These are phyloP conservation scores for Plasmodium cynomolgi DNA, from an alignment of 169 alveolate species.

Conservation along the genomic window DNA sequence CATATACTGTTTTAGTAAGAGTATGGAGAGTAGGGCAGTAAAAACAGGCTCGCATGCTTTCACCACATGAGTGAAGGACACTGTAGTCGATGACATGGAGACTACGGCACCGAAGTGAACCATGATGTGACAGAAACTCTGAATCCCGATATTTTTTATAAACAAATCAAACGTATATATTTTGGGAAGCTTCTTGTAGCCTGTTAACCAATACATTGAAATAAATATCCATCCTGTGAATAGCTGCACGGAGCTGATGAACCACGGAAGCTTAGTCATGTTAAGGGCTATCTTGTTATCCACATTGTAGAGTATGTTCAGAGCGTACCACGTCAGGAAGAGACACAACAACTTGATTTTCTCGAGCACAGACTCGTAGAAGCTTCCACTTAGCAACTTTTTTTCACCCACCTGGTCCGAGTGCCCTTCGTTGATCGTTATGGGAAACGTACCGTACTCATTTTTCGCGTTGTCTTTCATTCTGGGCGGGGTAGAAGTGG, in stretches of 20 bases:
- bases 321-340: constrained; percentile 83
- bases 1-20: constrained; percentile 77
- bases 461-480: constrained; percentile 67
- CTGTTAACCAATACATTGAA: constrained; percentile 71
- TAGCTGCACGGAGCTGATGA: constrained; percentile 83
- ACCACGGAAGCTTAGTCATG: constrained; percentile 84
- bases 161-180: constrained; percentile 75
- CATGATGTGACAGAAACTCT: constrained; percentile 84
- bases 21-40: constrained; percentile 84
- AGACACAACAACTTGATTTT: constrained; percentile 3
- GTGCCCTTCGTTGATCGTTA: constrained; percentile 61
- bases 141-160: constrained; percentile 79
- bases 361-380: background rate
- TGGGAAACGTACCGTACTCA: constrained; percentile 65
- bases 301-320: constrained; percentile 83
- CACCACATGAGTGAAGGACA: constrained; percentile 88
- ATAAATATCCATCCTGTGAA: constrained; percentile 82
- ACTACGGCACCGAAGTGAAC: constrained; percentile 90
- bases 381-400: background rate
- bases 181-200: constrained; percentile 73
- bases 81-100: constrained; percentile 87
- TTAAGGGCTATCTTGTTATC: constrained; percentile 84
- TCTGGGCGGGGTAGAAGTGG: background rate
- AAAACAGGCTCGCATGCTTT: constrained; percentile 89
- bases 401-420: constrained; percentile 21